A percentile compares a stretch with the other conserved stretches of the same genome.
phyloP scores from a whole-genome alignment of 768 basidiomycete species.

The Mrakia hoshinonis region DNA sequence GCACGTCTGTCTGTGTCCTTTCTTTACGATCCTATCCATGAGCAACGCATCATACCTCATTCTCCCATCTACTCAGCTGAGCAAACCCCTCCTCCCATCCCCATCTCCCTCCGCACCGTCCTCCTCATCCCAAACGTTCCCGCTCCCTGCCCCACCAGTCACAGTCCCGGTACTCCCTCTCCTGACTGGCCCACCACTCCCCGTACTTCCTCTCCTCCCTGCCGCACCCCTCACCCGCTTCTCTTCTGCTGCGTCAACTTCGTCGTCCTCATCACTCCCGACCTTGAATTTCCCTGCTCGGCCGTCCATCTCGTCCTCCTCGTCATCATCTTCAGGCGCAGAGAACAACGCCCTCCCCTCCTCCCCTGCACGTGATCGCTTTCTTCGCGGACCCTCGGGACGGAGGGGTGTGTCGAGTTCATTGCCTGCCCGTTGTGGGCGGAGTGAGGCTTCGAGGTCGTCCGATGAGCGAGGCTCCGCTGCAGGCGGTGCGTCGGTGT shows the following conservation, averaged over 20 bases:
- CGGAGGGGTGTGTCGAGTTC: background rate
- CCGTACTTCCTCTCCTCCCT: background rate
- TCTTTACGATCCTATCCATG: too few species aligned
- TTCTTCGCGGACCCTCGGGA: background rate
- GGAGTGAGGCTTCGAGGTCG: background rate
- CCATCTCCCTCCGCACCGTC: background rate
- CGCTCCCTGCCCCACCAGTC: too few species aligned
- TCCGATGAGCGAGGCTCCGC: background rate
- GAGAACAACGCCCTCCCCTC: slow-evolving; percentile 21
- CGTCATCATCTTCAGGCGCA: slow-evolving; percentile 3
- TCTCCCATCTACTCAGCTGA: background rate
- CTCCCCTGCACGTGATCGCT: background rate
- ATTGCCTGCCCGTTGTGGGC: background rate
- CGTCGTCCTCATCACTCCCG: slow-evolving; percentile 19
- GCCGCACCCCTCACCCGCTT: background rate
- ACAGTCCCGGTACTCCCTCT: too few species aligned
- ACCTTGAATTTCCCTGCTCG: slow-evolving; percentile 17
- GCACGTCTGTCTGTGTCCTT: too few species aligned
- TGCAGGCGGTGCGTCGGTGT: background rate
- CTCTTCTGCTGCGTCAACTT: background rate
- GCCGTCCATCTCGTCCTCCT: background rate
- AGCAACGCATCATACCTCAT: too few species aligned
- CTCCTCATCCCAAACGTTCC: slow-evolving; percentile 3
- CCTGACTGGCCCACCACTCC: too few species aligned
- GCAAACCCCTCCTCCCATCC: background rate